A percentile compares a stretch with the other conserved stretches of the same genome.
Conservation (phyloP, 345 rosid species). For the Populus tremula region DNA sequence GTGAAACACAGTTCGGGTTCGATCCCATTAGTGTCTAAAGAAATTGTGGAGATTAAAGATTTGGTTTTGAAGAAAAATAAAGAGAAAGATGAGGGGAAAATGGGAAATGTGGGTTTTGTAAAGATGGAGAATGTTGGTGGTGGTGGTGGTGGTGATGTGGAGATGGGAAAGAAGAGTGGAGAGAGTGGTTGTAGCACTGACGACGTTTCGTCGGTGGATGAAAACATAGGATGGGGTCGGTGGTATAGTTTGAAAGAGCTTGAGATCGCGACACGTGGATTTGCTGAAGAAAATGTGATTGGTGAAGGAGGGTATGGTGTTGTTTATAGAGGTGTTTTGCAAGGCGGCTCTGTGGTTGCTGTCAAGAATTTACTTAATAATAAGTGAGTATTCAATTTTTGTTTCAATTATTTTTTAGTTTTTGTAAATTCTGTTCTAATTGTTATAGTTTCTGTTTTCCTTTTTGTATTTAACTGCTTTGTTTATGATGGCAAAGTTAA, state of each 20-base stretch:
- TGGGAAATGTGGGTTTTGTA: constrained; percentile 20
- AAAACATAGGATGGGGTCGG: constrained; percentile 85
- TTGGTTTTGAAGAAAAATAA: constrained; percentile 27
- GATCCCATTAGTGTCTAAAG: constrained; percentile 71
- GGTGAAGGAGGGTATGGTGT: constrained; percentile 98
- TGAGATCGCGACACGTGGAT: constrained; percentile 77
- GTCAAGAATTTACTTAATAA: constrained; percentile 87
- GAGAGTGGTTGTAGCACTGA: constrained; percentile 45
- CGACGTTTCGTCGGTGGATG: constrained; percentile 38
- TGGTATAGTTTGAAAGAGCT: constrained; percentile 87
- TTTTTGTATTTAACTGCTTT: not conserved
- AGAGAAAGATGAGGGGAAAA: constrained; percentile 26
- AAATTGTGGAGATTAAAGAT: constrained; percentile 63
- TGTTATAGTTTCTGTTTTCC: constrained; percentile 8
- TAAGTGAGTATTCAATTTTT: constrained; percentile 48
- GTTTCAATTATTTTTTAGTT: not conserved
- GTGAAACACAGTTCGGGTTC: constrained; percentile 69
- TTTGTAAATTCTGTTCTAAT: constrained; percentile 1
- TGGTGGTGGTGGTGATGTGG: constrained; percentile 10
- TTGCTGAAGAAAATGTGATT: constrained; percentile 70
- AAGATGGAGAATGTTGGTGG: constrained; percentile 19
- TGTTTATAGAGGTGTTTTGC: constrained; percentile 71
- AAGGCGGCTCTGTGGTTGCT: constrained; percentile 77
- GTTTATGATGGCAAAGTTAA: constrained; percentile 12
- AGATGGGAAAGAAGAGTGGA: constrained; percentile 26